phyloP scores from a whole-genome alignment of 1,284 basidiomycete genomes.

The Gymnopus androsaceus region DNA sequence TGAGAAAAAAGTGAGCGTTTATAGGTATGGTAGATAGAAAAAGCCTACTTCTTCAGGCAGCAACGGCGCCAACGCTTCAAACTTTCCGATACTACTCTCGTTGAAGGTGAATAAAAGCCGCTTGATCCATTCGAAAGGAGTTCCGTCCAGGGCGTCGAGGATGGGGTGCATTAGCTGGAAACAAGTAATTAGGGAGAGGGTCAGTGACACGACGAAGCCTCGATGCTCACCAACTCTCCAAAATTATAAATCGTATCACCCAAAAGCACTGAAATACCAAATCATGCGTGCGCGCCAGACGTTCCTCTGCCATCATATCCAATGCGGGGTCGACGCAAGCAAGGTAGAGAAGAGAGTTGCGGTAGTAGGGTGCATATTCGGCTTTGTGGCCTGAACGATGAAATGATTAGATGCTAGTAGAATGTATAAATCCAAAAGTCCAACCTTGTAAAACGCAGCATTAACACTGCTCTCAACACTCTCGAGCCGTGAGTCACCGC shows the following conservation, averaged over 20 bases:
- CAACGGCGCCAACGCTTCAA: constrained; percentile 86
- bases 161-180: constrained; percentile 93
- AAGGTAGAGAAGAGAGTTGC: constrained; percentile 94
- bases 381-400: constrained; percentile 78
- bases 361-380: constrained; percentile 96
- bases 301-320: constrained; percentile 82
- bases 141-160: constrained; percentile 80
- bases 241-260: constrained; percentile 99
- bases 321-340: constrained; percentile 86
- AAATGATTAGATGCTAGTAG: background rate
- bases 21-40: too few relatives aligned
- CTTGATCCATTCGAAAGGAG: constrained; percentile 90
- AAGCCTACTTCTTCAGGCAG: constrained; percentile 80
- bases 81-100: constrained; percentile 95
- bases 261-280: constrained; percentile 89
- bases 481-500: too few relatives aligned
- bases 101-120: constrained; percentile 95
- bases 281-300: constrained; percentile 86
- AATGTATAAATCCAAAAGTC: constrained; percentile 16
- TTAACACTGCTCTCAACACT: constrained; percentile 90
- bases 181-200: background rate
- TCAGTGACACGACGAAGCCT: background rate
- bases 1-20: too few relatives aligned
- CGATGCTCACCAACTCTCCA: constrained; percentile 85
- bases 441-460: constrained; percentile 91